Evolutionary conservation across 805 yeast species (phyloP).

Genomic region (Monosporozyma aerobia): DNA sequence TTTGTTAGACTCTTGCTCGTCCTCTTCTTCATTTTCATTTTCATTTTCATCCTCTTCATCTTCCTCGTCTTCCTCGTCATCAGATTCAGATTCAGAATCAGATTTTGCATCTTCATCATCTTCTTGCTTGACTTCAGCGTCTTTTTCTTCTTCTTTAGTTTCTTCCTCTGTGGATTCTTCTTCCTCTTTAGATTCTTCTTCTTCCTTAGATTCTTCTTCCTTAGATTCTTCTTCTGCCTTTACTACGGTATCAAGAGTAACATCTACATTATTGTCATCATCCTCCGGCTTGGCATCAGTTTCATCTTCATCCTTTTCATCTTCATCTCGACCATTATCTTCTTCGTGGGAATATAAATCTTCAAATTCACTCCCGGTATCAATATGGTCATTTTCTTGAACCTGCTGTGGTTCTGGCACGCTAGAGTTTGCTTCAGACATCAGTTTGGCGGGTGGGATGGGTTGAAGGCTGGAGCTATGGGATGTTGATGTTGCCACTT

Average conservation of each 20-base stretch:
- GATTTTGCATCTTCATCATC: background rate
- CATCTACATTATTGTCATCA: background rate
- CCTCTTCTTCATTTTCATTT: constrained; percentile 1
- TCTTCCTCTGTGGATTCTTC: constrained; percentile 5
- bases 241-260: background rate
- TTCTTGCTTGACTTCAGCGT: background rate
- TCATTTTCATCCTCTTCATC: constrained; percentile 19
- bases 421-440: background rate
- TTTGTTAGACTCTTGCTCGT: constrained; percentile 2
- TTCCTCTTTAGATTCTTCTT: constrained; percentile 8
- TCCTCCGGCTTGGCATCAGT: background rate
- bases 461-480: background rate
- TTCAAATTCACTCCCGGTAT: background rate
- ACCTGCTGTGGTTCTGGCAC: background rate
- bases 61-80: constrained; percentile 9
- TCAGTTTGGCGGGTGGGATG: background rate
- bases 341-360: constrained; percentile 1
- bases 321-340: background rate
- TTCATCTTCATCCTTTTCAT: background rate
- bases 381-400: background rate
- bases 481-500: background rate
- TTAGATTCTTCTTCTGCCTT: background rate
- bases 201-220: constrained; percentile 11
- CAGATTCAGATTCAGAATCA: constrained; percentile 2
- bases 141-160: background rate